A percentile compares a stretch with the other conserved stretches of the same genome.
Evolutionary conservation across 305 asterid species (phyloP).

Genomic region (Solanum aculeatissimum): DNA sequence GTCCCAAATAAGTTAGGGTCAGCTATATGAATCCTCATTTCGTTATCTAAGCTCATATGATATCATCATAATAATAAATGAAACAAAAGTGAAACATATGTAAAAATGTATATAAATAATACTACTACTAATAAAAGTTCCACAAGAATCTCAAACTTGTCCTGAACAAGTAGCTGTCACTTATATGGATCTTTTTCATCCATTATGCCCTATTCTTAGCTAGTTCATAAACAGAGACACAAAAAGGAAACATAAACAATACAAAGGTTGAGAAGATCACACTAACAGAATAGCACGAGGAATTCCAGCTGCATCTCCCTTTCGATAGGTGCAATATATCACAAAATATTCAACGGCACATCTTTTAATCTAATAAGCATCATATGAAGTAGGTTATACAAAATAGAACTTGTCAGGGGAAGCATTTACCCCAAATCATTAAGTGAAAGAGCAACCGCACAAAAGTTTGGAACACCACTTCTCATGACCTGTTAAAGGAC

Average conservation of each 20-base stretch:
- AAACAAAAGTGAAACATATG: neutral
- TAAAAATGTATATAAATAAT: neutral
- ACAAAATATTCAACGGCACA: neutral
- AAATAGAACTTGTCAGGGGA: neutral
- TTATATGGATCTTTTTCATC: neutral
- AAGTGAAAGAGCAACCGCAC: slow-evolving; percentile 96
- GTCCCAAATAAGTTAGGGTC: neutral
- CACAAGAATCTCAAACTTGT: neutral
- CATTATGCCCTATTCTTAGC: neutral
- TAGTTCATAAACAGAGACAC: neutral
- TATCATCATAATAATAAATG: neutral
- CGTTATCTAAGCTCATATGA: neutral
- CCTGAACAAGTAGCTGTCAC: neutral
- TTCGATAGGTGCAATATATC: neutral
- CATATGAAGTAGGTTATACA: neutral
- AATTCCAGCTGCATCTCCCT: neutral
- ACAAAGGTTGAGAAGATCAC: neutral
- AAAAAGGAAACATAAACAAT: neutral
- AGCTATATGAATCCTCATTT: neutral
- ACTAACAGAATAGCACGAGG: neutral
- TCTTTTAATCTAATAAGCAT: neutral
- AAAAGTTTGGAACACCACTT: slow-evolving; percentile 96
- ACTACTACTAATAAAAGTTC: neutral
- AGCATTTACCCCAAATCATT: slow-evolving; percentile 28
- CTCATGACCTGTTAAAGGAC: slow-evolving; percentile 30